Conservation (phyloP, 306 rosid genomes). For the Erythrophleum fordii region DNA sequence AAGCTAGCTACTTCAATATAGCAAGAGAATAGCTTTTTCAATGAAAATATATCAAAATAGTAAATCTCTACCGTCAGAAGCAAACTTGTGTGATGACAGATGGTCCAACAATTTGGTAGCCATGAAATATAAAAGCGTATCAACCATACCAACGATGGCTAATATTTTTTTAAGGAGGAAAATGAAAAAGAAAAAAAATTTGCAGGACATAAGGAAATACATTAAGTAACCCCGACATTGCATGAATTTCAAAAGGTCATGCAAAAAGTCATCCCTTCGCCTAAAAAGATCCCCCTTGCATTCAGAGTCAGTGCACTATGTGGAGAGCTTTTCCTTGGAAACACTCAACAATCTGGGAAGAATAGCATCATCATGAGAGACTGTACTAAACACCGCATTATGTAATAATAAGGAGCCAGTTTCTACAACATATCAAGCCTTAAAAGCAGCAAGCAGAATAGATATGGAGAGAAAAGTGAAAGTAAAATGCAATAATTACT, state of each 20-base stretch:
- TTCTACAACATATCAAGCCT: constrained; percentile 8
- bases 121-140: background rate
- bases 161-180: background rate
- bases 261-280: constrained; percentile 47
- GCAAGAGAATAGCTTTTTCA: constrained; percentile 9
- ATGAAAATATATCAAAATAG: constrained; percentile 35
- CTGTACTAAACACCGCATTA: constrained; percentile 23
- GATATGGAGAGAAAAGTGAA: background rate
- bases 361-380: constrained; percentile 41
- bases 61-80: background rate
- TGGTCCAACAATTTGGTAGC: constrained; percentile 14
- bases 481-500: background rate
- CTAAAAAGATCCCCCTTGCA: constrained; percentile 38
- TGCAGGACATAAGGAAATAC: constrained; percentile 48
- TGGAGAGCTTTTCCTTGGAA: constrained; percentile 44
- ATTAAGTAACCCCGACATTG: constrained; percentile 69
- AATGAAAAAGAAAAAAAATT: background rate
- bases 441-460: constrained; percentile 3
- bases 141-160: constrained; percentile 1
- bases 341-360: constrained; percentile 55
- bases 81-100: background rate
- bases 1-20: constrained; percentile 2
- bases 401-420: constrained; percentile 28
- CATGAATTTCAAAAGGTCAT: constrained; percentile 47
- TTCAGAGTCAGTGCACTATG: constrained; percentile 42